Conservation (phyloP, 306 rosid species). For the Vigna radiata region DNA sequence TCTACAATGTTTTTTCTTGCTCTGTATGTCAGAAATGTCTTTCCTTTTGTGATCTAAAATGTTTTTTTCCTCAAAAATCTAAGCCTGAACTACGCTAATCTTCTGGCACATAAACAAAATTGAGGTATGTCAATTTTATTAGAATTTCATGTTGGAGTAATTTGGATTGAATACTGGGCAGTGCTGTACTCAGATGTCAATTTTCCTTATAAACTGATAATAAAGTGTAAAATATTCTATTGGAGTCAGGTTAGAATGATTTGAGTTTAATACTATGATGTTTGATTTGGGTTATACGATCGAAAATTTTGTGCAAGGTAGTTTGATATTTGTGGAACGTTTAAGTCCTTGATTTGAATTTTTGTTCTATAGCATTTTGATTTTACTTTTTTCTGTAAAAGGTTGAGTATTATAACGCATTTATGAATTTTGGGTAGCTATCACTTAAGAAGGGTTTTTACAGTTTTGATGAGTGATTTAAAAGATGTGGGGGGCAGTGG, state of each 20-base stretch:
- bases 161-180: not conserved
- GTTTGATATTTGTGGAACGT: not conserved
- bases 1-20: not conserved
- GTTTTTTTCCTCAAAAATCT: not conserved
- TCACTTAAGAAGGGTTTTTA: not conserved
- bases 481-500: not conserved
- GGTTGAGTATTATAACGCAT: too few species aligned
- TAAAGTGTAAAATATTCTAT: too few species aligned
- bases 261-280: not conserved
- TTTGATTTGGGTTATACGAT: too few species aligned
- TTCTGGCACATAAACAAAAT: not conserved
- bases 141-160: not conserved
- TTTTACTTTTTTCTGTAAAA: not conserved
- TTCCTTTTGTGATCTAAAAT: not conserved
- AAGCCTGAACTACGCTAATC: not conserved
- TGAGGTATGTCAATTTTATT: not conserved
- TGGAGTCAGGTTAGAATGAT: not conserved
- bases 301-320: too few species aligned
- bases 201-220: not conserved
- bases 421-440: too few species aligned
- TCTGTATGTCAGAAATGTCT: not conserved
- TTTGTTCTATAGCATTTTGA: too few species aligned
- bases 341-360: not conserved
- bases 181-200: not conserved
- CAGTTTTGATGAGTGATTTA: not conserved